Evolutionary conservation across 2,329 filamentous ascomycete species (phyloP).

Genomic region (Seiridium cupressi): DNA sequence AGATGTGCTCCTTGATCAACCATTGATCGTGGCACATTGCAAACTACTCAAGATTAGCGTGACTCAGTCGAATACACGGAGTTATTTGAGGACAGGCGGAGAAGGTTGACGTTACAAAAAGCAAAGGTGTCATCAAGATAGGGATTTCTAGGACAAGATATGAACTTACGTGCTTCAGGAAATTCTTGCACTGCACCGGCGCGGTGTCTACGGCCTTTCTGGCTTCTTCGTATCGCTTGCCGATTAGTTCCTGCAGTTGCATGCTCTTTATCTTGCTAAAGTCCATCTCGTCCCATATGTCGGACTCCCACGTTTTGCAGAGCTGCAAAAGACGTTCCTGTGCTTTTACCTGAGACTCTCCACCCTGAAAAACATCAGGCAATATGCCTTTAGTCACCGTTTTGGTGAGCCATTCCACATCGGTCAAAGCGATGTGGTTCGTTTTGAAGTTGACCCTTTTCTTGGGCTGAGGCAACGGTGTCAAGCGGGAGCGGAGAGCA

Average conservation of each 20-base stretch:
- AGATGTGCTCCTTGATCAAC: constrained; percentile 92
- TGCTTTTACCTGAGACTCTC: constrained; percentile 50
- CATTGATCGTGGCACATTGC: constrained; percentile 96
- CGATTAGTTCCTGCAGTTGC: constrained; percentile 74
- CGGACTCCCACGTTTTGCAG: constrained; percentile 70
- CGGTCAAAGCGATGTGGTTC: constrained; percentile 67
- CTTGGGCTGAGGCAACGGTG: constrained; percentile 63
- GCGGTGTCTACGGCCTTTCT: constrained; percentile 61
- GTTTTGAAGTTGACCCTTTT: constrained; percentile 68
- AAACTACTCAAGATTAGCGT: constrained; percentile 59
- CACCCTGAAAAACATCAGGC: constrained; percentile 56
- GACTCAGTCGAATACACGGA: no score
- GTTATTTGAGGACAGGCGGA: no score
- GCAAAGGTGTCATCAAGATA: no score
- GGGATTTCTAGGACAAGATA: no score
- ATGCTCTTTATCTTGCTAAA: constrained; percentile 81
- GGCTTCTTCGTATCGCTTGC: constrained; percentile 66
- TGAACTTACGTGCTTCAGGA: constrained; percentile 81
- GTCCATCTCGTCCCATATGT: constrained; percentile 81
- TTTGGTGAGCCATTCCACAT: constrained; percentile 82
- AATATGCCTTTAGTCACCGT: constrained; percentile 59
- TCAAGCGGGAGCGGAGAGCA: constrained; percentile 65
- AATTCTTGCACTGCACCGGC: constrained; percentile 70
- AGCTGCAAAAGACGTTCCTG: constrained; percentile 68
- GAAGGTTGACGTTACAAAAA: no score